Evolutionary conservation across 2,329 filamentous ascomycete genomes (phyloP).

Genomic region (Aureobasidium sp.): DNA sequence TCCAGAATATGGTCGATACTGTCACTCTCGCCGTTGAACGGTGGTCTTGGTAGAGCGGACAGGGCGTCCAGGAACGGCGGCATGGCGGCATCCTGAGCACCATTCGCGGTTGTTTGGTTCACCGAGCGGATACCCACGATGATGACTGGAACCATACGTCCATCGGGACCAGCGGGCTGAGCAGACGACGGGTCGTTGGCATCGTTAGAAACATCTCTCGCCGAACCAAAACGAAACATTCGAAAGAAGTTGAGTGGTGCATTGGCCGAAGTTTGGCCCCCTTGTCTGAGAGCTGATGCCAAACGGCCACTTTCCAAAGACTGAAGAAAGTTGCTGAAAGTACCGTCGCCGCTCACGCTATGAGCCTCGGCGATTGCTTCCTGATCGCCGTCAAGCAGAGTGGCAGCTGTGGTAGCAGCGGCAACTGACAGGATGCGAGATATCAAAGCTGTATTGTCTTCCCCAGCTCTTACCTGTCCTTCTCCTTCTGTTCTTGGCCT

Average conservation of each 20-base stretch:
- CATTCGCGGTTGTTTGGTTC: slow-evolving; percentile 34
- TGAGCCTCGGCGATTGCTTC: slow-evolving; percentile 48
- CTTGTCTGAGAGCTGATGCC: slow-evolving; percentile 46
- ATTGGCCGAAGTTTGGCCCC: slow-evolving; percentile 24
- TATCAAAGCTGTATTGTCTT: slow-evolving; percentile 54
- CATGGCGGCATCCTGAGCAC: slow-evolving; percentile 34
- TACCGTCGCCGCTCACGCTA: slow-evolving; percentile 45
- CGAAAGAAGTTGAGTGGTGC: slow-evolving; percentile 58
- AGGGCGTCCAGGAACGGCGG: slow-evolving; percentile 43
- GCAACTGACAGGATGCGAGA: slow-evolving; percentile 55
- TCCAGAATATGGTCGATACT: slow-evolving; percentile 43
- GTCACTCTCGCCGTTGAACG: slow-evolving; percentile 28
- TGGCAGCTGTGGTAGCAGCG: slow-evolving; percentile 55
- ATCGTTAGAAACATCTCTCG: slow-evolving; percentile 9
- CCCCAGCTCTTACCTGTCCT: slow-evolving; percentile 40
- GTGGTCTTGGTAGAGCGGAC: slow-evolving; percentile 38
- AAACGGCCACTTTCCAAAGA: slow-evolving; percentile 52
- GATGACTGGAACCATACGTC: slow-evolving; percentile 58
- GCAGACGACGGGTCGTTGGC: background rate
- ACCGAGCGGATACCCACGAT: slow-evolving; percentile 62
- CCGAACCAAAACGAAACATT: slow-evolving; percentile 56
- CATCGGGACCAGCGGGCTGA: slow-evolving; percentile 28
- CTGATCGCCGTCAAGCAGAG: slow-evolving; percentile 52
- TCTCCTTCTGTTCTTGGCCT: slow-evolving; percentile 27
- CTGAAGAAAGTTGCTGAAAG: slow-evolving; percentile 54